Conservation (phyloP, 441 rosid genomes). For the Pelargonium cotyledonis region DNA sequence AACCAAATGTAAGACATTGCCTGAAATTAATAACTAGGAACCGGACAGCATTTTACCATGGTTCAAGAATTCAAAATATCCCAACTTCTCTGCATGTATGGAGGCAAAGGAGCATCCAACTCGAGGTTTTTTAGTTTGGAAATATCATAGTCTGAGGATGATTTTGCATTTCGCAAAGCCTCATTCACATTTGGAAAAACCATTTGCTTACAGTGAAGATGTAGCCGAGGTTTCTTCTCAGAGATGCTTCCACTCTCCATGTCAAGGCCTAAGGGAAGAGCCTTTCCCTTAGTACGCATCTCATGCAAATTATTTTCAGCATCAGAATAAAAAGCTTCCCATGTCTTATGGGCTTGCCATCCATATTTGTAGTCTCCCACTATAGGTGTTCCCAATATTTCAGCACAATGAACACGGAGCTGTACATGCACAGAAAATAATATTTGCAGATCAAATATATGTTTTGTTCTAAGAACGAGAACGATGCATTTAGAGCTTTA, state of each 20-base stretch:
- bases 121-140: slow-evolving; percentile 40
- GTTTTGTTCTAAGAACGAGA: neutral
- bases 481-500: neutral
- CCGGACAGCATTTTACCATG: neutral
- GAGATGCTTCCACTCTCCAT: slow-evolving; percentile 61
- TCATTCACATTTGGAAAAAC: slow-evolving; percentile 56
- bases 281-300: slow-evolving; percentile 19
- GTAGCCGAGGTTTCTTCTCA: slow-evolving; percentile 63
- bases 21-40: neutral
- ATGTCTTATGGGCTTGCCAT: slow-evolving; percentile 67
- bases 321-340: slow-evolving; percentile 33
- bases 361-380: slow-evolving; percentile 90
- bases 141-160: slow-evolving; percentile 38
- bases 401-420: slow-evolving; percentile 96
- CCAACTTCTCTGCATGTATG: slow-evolving; percentile 75
- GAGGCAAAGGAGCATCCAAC: slow-evolving; percentile 75
- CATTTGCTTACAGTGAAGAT: slow-evolving; percentile 84
- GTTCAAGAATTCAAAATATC: slow-evolving; percentile 40
- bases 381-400: slow-evolving; percentile 83
- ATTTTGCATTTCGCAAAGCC: slow-evolving; percentile 36
- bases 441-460: slow-evolving; percentile 3
- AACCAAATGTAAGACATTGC: neutral
- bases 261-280: slow-evolving; percentile 57
- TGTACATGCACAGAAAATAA: slow-evolving; percentile 19
- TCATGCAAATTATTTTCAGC: slow-evolving; percentile 15